Evolutionary conservation across 129 eudicot genomes (phyloP).

Genomic region (Heracleum sosnowskyi): DNA sequence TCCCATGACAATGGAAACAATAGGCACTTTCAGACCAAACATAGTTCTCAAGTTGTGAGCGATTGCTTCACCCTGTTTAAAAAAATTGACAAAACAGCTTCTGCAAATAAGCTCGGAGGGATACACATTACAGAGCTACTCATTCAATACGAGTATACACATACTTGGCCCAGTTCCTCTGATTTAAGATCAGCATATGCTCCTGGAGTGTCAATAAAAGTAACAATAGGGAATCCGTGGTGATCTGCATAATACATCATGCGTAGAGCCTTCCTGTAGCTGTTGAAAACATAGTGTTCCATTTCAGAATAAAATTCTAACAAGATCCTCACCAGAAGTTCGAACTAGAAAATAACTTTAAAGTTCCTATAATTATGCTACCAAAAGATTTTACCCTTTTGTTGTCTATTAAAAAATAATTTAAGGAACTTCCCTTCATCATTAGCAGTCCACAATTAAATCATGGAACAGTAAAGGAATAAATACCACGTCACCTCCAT

Average conservation of each 20-base stretch:
- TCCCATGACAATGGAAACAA: conserved; percentile 78
- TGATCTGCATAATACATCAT: conserved; percentile 96
- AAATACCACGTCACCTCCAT: not conserved
- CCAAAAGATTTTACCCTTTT: not conserved
- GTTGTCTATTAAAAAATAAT: not conserved
- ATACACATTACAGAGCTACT: not conserved
- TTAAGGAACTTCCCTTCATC: not conserved
- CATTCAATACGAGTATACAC: conserved; percentile 12
- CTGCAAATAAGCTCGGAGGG: conserved; percentile 3
- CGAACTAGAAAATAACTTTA: not conserved
- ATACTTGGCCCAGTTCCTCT: conserved; percentile 83
- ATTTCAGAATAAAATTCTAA: conserved; percentile 12
- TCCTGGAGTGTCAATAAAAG: conserved; percentile 96
- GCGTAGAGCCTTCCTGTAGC: conserved; percentile 71
- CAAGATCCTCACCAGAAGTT: not conserved
- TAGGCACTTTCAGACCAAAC: conserved; percentile 84
- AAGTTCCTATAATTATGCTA: not conserved
- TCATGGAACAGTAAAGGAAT: not conserved
- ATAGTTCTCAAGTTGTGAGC: conserved; percentile 73
- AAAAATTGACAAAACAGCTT: conserved; percentile 5
- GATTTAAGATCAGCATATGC: conserved; percentile 90
- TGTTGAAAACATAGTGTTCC: conserved; percentile 20
- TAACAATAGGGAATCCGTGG: conserved; percentile 90
- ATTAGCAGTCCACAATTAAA: not conserved
- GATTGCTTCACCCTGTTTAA: conserved; percentile 83